phyloP scores from a whole-genome alignment of 768 basidiomycete genomes.

The Termitomyces sp. region DNA sequence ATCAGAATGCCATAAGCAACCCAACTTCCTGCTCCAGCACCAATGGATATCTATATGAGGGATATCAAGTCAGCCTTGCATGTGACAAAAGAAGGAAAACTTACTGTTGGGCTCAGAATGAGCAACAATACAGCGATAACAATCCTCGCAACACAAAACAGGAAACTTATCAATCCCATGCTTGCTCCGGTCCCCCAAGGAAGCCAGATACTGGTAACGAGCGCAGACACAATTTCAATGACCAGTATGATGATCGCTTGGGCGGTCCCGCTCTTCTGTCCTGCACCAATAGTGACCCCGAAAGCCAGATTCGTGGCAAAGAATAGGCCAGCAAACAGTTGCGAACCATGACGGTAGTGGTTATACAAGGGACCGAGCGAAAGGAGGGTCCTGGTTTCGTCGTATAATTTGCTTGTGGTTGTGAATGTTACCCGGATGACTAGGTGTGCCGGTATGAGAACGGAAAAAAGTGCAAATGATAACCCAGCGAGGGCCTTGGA shows the following conservation, averaged over 20 bases:
- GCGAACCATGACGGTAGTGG: constrained; percentile 88
- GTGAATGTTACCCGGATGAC: constrained; percentile 78
- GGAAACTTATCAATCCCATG: constrained; percentile 94
- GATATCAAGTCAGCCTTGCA: constrained; percentile 14
- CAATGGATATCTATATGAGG: constrained; percentile 72
- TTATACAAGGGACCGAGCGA: constrained; percentile 92
- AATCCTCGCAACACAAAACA: constrained; percentile 89
- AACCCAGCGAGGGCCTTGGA: constrained; percentile 80
- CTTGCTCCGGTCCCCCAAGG: constrained; percentile 97
- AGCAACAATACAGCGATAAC: constrained; percentile 88
- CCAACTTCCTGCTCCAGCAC: constrained; percentile 82
- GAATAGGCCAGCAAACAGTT: constrained; percentile 80
- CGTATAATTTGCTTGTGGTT: constrained; percentile 88
- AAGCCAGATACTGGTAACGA: constrained; percentile 91
- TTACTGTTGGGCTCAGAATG: constrained; percentile 84
- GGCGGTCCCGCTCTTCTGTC: constrained; percentile 85
- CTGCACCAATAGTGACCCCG: constrained; percentile 85
- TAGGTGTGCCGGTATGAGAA: constrained; percentile 73
- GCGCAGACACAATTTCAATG: constrained; percentile 81
- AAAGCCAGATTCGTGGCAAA: constrained; percentile 81
- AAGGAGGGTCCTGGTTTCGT: constrained; percentile 90
- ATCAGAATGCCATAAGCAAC: constrained; percentile 91
- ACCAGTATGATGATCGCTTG: constrained; percentile 90
- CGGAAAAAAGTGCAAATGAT: constrained; percentile 76
- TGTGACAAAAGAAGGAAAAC: constrained; percentile 27